Conservation (phyloP, 2,329 filamentous ascomycete genomes). For the Cytospora paraplurivora region DNA sequence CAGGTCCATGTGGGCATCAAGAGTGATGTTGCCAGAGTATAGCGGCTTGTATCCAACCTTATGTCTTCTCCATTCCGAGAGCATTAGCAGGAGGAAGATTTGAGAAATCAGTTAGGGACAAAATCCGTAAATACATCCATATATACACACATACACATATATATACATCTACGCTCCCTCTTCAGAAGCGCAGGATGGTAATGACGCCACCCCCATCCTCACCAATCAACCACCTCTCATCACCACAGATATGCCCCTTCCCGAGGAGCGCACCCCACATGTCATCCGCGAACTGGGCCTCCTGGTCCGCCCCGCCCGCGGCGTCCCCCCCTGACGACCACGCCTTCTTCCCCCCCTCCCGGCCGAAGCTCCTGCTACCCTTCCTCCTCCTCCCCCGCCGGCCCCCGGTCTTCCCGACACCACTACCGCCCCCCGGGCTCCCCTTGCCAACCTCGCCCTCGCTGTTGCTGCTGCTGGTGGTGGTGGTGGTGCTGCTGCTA, state of each 20-base stretch:
- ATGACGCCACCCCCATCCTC: slow-evolving; percentile 55
- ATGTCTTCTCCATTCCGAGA: too few relatives aligned
- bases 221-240: slow-evolving; percentile 64
- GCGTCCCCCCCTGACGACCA: neutral
- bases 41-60: too few relatives aligned
- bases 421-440: neutral
- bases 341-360: neutral
- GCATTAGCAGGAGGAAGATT: too few relatives aligned
- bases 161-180: neutral
- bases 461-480: neutral
- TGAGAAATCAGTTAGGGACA: too few relatives aligned
- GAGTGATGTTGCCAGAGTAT: too few relatives aligned
- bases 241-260: slow-evolving; percentile 58
- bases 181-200: slow-evolving; percentile 55
- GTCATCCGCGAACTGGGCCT: slow-evolving; percentile 46
- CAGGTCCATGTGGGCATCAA: too few relatives aligned
- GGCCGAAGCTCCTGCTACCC: neutral
- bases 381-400: neutral
- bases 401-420: neutral
- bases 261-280: slow-evolving; percentile 52
- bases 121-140: too few relatives aligned
- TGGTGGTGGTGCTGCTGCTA: neutral
- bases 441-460: neutral
- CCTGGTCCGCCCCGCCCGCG: slow-evolving; percentile 31
- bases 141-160: too few relatives aligned